Conservation (phyloP, 2,329 filamentous ascomycete genomes). For the Aureobasidium zeae region DNA sequence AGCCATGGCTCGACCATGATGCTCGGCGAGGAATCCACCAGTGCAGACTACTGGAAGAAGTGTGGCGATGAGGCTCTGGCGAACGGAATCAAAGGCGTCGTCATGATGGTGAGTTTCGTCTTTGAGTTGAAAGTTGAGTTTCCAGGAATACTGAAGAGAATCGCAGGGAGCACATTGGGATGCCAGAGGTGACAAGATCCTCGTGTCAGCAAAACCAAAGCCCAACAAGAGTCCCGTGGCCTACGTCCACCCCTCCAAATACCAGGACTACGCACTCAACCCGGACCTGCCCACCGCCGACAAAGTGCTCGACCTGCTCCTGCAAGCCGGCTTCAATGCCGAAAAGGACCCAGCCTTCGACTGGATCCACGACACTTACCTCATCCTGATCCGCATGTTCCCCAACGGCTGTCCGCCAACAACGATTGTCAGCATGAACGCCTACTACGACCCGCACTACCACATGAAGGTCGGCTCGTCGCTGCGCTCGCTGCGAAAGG, state of each 20-base stretch:
- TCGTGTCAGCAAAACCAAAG: slow-evolving; percentile 52
- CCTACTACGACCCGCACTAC: slow-evolving; percentile 47
- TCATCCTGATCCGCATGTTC: slow-evolving; percentile 63
- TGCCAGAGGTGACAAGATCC: slow-evolving; percentile 44
- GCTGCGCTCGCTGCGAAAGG: slow-evolving; percentile 46
- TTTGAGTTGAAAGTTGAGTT: neutral
- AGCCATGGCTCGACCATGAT: slow-evolving; percentile 66
- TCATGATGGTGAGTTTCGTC: slow-evolving; percentile 52
- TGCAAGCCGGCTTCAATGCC: slow-evolving; percentile 46
- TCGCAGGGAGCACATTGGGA: slow-evolving; percentile 58
- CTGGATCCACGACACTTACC: slow-evolving; percentile 65
- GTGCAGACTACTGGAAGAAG: slow-evolving; percentile 57
- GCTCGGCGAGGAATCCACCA: slow-evolving; percentile 54
- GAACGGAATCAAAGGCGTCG: slow-evolving; percentile 50
- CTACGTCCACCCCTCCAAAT: slow-evolving; percentile 58
- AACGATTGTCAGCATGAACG: slow-evolving; percentile 49
- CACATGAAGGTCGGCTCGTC: slow-evolving; percentile 50
- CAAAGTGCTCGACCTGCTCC: slow-evolving; percentile 43
- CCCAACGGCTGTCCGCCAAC: slow-evolving; percentile 55
- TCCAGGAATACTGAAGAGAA: neutral
- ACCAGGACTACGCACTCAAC: slow-evolving; percentile 51
- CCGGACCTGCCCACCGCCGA: slow-evolving; percentile 48
- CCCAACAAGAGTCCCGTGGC: slow-evolving; percentile 56
- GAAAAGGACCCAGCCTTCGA: slow-evolving; percentile 48
- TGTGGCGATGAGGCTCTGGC: slow-evolving; percentile 54